Base-by-base conservation (phyloP, 768 basidiomycete genomes). In the Suillus fuscotomentosus region DNA sequence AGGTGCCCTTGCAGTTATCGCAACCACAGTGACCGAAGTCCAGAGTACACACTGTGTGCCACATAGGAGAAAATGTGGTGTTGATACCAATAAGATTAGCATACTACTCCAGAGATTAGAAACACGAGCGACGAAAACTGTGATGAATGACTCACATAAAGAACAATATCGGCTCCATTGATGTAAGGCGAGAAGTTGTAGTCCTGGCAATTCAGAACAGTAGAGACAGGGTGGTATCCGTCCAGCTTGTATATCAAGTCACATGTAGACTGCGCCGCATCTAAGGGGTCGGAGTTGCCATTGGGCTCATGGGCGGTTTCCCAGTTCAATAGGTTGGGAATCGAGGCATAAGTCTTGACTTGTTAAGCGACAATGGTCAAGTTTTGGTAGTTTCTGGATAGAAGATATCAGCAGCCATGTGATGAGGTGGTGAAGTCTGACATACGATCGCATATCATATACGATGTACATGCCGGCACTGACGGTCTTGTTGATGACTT, bases 271-370 rank as follows among this genome's bases (percentile, higher is more conserved):
- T 63, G 66, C 8, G 90, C 86, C 0, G 89, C 88, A 61, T 82
- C 77, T 22, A 86, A 71, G 2, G 90, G 88, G 66, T 90, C 87
- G 1, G 82, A 81, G 22, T 83, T 86, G 45, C 89, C 89, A 62
- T 91, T 89, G 1, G 86, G 88, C 70, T 92, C 89, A 68, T 91
- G 89, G 6, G 82, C 87, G 9, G 88, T 90, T 70, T 91, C 90
- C 86, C 87, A 88, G 0, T 86, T 73, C 13, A 92, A 78, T 31
- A 92, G 81, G 66, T 90, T 92, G 0, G 86, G 81, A 14, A 88
- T 82, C 5, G 84, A 82, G 66, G 87, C 88, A 73, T 91, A 83
- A 24, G 78, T 78, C 63, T 86, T 82, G 36, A 94, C 89, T 72
- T 91, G 83, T 54, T 83, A 80, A 2, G 83, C 83, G 9, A 93